These are phyloP conservation scores for Blastobotrys terrestris DNA, from an alignment of 805 yeast genomes.

Conservation along the genomic window DNA sequence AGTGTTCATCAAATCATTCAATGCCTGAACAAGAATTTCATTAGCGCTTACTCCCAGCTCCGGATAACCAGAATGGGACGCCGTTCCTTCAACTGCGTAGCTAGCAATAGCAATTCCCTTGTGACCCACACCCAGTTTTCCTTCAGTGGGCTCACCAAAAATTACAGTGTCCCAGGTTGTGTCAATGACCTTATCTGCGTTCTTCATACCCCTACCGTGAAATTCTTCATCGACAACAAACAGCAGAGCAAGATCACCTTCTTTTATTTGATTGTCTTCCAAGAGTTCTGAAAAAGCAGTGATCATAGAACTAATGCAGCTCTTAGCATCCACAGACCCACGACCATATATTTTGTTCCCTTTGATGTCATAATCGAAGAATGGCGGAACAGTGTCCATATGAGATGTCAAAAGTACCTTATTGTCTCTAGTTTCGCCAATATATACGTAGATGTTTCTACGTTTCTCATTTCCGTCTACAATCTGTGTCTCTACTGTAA, in stretches of 20 bases:
- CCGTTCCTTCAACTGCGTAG: constrained; percentile 45
- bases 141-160: constrained; percentile 73
- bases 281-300: constrained; percentile 46
- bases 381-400: constrained; percentile 71
- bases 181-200: constrained; percentile 38
- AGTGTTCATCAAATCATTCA: constrained; percentile 39
- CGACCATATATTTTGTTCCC: constrained; percentile 55
- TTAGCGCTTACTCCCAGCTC: constrained; percentile 60
- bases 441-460: constrained; percentile 52
- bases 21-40: constrained; percentile 45
- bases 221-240: constrained; percentile 69
- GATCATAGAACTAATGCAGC: constrained; percentile 58
- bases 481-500: constrained; percentile 45
- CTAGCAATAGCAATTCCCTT: constrained; percentile 48
- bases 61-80: constrained; percentile 68
- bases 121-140: constrained; percentile 63
- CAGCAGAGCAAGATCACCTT: constrained; percentile 53
- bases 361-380: constrained; percentile 40
- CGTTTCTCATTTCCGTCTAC: constrained; percentile 33
- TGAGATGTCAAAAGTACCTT: constrained; percentile 54
- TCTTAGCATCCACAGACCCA: constrained; percentile 69
- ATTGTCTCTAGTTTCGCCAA: constrained; percentile 40
- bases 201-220: constrained; percentile 58
- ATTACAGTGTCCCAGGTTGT: constrained; percentile 51
- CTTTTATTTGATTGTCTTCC: constrained; percentile 38